phyloP scores from a whole-genome alignment of 352 stramenopile genomes.

The Globisporangium emineosum region DNA sequence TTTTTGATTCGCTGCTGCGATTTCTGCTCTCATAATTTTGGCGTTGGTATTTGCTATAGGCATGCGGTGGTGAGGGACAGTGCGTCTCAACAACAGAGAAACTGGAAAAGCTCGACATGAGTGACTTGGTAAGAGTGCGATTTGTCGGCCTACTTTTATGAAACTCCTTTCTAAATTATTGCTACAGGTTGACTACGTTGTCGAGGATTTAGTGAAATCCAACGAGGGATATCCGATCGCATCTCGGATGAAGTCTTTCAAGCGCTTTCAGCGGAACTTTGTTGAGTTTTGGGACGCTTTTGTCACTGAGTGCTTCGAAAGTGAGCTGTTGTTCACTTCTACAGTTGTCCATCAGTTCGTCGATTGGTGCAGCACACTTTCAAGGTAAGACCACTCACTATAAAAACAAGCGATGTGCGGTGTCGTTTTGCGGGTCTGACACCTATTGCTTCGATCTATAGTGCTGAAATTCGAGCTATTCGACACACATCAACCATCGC shows the following conservation, averaged over 20 bases:
- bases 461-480: constrained; percentile 78
- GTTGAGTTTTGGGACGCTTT: constrained; percentile 77
- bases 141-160: background rate
- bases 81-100: constrained; percentile 47
- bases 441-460: constrained; percentile 20
- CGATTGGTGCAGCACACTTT: constrained; percentile 81
- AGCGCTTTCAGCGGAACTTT: constrained; percentile 66
- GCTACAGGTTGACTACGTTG: constrained; percentile 42
- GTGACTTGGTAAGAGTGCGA: constrained; percentile 34
- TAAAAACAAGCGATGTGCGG: background rate
- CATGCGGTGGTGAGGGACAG: constrained; percentile 50
- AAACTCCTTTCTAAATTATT: background rate
- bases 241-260: constrained; percentile 54
- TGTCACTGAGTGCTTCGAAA: constrained; percentile 76
- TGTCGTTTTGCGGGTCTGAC: background rate
- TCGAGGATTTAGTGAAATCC: constrained; percentile 56
- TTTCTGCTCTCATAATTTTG: background rate
- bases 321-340: constrained; percentile 75
- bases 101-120: constrained; percentile 76
- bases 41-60: constrained; percentile 15
- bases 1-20: background rate
- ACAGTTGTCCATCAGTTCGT: constrained; percentile 61
- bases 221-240: constrained; percentile 67
- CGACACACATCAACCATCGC: constrained; percentile 77
- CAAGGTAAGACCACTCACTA: constrained; percentile 34